phyloP scores from a whole-genome alignment of 192 early-diverging fungal species.

The Dispira simplex region DNA sequence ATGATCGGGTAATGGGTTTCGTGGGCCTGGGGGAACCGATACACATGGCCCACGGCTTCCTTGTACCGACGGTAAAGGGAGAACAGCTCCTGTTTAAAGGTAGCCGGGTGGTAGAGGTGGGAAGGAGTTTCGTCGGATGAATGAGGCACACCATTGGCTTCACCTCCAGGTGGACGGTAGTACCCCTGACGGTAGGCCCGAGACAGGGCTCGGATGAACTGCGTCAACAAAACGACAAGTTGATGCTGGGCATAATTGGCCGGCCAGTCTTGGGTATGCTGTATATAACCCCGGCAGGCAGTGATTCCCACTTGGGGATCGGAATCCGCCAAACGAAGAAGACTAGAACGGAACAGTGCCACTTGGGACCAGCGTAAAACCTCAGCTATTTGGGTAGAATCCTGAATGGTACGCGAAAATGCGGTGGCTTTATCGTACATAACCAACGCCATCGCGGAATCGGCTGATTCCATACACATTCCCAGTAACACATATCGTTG shows the following conservation, averaged over 20 bases:
- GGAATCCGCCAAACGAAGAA: conserved; percentile 24
- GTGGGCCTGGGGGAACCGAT: conserved; percentile 42
- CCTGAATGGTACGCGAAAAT: conserved; percentile 22
- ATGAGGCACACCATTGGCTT: conserved; percentile 1
- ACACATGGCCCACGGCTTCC: conserved; percentile 33
- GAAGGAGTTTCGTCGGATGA: conserved; percentile 15
- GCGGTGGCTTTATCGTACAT: conserved; percentile 33
- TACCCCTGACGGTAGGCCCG: conserved; percentile 18
- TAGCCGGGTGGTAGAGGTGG: conserved; percentile 15
- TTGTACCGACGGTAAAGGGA: conserved; percentile 41
- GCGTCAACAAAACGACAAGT: conserved; percentile 31
- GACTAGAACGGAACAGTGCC: conserved; percentile 44
- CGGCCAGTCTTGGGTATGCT: conserved; percentile 25
- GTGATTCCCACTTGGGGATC: conserved; percentile 7
- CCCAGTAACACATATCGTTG: conserved; percentile 14
- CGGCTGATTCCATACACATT: conserved; percentile 31
- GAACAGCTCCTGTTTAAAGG: conserved; percentile 28
- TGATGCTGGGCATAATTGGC: conserved; percentile 29
- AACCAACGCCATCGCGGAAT: conserved; percentile 25
- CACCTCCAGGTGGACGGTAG: conserved; percentile 11
- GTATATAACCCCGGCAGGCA: conserved; percentile 21
- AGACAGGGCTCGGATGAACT: conserved; percentile 30
- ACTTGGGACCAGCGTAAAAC: conserved; percentile 49
- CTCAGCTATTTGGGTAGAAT: conserved; percentile 27
- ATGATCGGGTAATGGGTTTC: conserved; percentile 40